Evolutionary conservation across 2,329 filamentous ascomycete species (phyloP).

Genomic region (Fusarium acutatum): DNA sequence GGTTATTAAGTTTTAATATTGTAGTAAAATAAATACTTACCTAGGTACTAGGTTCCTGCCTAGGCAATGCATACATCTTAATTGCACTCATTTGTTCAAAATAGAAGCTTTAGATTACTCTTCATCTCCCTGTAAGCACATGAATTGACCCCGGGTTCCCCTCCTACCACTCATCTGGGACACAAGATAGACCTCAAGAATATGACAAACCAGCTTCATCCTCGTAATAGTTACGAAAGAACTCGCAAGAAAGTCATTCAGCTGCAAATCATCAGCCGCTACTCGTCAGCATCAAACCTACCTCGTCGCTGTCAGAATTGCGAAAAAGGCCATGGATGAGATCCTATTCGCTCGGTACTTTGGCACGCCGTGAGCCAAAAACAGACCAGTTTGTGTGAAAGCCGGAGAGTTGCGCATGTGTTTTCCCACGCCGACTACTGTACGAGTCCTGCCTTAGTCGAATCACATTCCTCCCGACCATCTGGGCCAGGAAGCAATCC

Average conservation of each 20-base stretch:
- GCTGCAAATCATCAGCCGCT: conserved; percentile 11
- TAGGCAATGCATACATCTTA: neutral
- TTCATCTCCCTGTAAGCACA: neutral
- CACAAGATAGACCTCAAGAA: neutral
- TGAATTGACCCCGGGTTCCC: neutral
- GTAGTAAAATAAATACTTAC: neutral
- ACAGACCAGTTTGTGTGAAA: conserved; percentile 10
- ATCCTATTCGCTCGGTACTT: conserved; percentile 42
- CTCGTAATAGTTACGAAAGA: conserved; percentile 14
- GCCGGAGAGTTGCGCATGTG: conserved; percentile 25
- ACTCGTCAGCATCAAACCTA: conserved; percentile 33
- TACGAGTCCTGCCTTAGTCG: conserved; percentile 21
- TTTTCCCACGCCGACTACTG: conserved; percentile 12
- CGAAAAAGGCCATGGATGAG: conserved; percentile 14
- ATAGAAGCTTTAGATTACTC: neutral
- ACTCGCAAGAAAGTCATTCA: neutral
- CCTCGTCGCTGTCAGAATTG: conserved; percentile 28
- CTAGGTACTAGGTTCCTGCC: neutral
- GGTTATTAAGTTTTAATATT: neutral
- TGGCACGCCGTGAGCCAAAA: conserved; percentile 30
- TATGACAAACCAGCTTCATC: conserved; percentile 15
- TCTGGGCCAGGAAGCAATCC: conserved; percentile 41
- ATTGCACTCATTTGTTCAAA: neutral
- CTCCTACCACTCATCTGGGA: neutral
- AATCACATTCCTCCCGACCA: conserved; percentile 44